Base-by-base conservation (phyloP, 73 alveolate genomes). In the Tetrahymena malaccensis region DNA sequence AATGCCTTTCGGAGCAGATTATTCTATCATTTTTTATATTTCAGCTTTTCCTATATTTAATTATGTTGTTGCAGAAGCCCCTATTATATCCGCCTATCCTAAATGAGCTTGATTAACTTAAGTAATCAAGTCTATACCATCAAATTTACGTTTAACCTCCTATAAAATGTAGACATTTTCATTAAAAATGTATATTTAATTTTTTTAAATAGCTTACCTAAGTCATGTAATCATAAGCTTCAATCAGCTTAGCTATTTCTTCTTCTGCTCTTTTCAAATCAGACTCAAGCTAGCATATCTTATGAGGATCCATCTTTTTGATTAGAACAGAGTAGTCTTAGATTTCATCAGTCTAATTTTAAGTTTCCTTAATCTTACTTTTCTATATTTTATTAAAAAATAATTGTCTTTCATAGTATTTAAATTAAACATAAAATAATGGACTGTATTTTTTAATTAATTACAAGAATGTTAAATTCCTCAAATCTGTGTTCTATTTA, bases 181-280 rank as follows among this genome's bases (percentile, higher is more conserved):
- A 40, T 43, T 85, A 94, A 27, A 84, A 55, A 43, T 43, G 33
- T 55, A 44, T 50, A 40, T 27, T 25, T 43, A 95, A 85, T 35
- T 95, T 94, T 50, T 37, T 85, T 43, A 93, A 35, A 10, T 85
- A 33, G 35, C 85, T 95, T 55, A 85, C 96, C 89, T 85, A 57
- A 44, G 93, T 94, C 55, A 95, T 33, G 34, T 94, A 84, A 55
- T 95, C 96, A 85, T 94, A 95, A 58, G 83, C 94, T 6, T 85
- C 96, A 85, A 85, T 95, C 25, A 85, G 57, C 43, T 94, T 95
- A 31, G 94, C 89, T 15, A 94, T 83, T 94, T 83, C 84, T 95
- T 95, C 96, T 95, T 95, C 96, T 95, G 94, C 85, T 85, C 94
- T 95, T 43, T 85, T 95, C 34, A 95, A 34, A 56, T 95, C 96